Evolutionary conservation across 192 early-diverging fungal genomes (phyloP).

Genomic region (Linnemannia exigua): DNA sequence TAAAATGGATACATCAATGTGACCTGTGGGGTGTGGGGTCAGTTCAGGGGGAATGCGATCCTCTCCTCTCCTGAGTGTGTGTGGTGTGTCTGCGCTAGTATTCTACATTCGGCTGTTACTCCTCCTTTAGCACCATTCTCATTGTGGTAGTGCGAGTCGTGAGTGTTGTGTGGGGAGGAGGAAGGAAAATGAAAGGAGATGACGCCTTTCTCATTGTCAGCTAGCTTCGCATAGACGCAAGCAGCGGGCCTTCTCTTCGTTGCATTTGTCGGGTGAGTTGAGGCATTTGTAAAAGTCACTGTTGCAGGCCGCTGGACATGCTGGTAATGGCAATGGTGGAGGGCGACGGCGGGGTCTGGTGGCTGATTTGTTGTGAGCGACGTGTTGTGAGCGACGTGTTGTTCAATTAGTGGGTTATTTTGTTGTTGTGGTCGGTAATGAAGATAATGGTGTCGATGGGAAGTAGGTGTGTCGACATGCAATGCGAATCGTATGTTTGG

Average conservation of each 20-base stretch:
- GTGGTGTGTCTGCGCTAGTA: too few relatives aligned
- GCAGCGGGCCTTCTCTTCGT: background rate
- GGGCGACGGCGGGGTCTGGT: background rate
- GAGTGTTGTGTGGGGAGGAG: too few relatives aligned
- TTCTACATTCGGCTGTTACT: too few relatives aligned
- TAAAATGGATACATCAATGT: too few relatives aligned
- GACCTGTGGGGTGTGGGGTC: too few relatives aligned
- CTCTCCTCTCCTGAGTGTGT: too few relatives aligned
- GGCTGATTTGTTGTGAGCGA: background rate
- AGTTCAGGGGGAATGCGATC: too few relatives aligned
- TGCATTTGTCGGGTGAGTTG: constrained; percentile 9
- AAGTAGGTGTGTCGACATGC: too few relatives aligned
- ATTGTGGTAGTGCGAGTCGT: too few relatives aligned
- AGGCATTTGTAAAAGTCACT: constrained; percentile 48
- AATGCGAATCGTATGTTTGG: too few relatives aligned
- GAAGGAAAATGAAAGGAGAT: too few relatives aligned
- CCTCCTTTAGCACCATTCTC: too few relatives aligned
- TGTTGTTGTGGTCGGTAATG: background rate
- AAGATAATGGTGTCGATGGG: background rate
- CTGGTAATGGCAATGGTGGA: constrained; percentile 13
- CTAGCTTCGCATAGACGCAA: background rate
- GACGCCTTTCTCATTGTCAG: background rate
- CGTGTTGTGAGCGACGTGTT: background rate
- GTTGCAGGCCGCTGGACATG: constrained; percentile 34
- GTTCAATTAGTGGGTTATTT: background rate